These are phyloP conservation scores for Tulasnella sp. DNA, from an alignment of 768 basidiomycete genomes.

Conservation along the genomic window DNA sequence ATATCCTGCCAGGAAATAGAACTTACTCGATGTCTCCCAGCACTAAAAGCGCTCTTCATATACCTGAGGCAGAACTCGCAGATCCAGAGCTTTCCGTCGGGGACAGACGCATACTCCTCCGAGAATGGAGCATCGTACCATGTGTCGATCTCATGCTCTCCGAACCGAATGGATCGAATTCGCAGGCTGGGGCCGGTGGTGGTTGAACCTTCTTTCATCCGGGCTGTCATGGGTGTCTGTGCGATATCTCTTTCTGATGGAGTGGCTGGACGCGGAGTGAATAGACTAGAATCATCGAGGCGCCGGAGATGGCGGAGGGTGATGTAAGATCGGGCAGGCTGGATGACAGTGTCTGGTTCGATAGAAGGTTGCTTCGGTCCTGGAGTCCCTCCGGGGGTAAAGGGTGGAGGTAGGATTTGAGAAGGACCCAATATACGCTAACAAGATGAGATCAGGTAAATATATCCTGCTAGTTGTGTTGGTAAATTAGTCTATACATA, in stretches of 20 bases:
- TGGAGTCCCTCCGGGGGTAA: not conserved
- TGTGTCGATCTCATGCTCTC: constrained; percentile 85
- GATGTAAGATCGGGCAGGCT: constrained; percentile 14
- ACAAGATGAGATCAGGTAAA: constrained; percentile 17
- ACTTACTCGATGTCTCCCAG: constrained; percentile 73
- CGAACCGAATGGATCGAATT: constrained; percentile 84
- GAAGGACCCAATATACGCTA: constrained; percentile 7
- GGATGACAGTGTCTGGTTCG: constrained; percentile 4
- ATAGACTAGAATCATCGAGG: constrained; percentile 18
- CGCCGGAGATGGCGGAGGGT: constrained; percentile 25
- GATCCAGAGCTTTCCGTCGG: constrained; percentile 88
- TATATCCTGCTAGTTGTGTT: too few relatives aligned
- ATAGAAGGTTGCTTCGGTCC: constrained; percentile 27
- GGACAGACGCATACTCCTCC: constrained; percentile 87
- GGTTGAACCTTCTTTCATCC: constrained; percentile 23
- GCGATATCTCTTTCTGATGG: constrained; percentile 35
- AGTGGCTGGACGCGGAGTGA: constrained; percentile 47
- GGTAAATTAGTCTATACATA: too few relatives aligned
- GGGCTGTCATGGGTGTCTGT: constrained; percentile 32
- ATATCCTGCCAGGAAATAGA: not conserved
- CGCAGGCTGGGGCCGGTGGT: constrained; percentile 38
- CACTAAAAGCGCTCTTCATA: constrained; percentile 87
- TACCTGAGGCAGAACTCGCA: constrained; percentile 98
- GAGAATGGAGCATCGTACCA: constrained; percentile 99
- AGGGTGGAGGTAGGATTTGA: not conserved